A percentile compares a stretch with the other conserved stretches of the same genome.
Conservation (phyloP, 768 basidiomycete genomes). For the Mrakia gelida region DNA sequence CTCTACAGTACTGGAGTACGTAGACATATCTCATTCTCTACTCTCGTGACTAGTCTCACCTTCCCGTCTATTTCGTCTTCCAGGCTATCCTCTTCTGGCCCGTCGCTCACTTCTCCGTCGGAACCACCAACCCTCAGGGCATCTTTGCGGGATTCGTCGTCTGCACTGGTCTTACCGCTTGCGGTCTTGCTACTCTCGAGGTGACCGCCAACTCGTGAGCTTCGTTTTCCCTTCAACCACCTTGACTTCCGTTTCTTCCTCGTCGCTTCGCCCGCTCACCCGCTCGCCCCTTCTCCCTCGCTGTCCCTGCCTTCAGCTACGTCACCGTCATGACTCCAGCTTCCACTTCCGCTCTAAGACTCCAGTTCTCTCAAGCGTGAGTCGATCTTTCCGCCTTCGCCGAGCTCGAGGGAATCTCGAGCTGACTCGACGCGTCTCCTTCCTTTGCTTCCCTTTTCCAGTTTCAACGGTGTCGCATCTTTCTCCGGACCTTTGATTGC, state of each 20-base stretch:
- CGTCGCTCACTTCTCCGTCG: constrained; percentile 55
- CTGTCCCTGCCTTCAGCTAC: constrained; percentile 45
- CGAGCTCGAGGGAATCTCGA: too few species aligned
- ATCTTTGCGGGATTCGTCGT: constrained; percentile 70
- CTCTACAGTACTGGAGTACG: constrained; percentile 51
- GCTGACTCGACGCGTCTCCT: too few species aligned
- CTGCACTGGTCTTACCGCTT: constrained; percentile 52
- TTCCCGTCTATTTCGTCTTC: too few species aligned
- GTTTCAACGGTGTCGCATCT: constrained; percentile 61
- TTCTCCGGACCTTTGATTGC: constrained; percentile 69
- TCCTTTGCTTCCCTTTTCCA: too few species aligned
- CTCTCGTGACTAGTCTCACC: too few species aligned
- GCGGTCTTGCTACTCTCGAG: constrained; percentile 51
- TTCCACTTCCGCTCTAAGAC: constrained; percentile 65
- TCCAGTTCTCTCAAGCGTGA: constrained; percentile 75
- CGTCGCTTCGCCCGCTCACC: too few species aligned
- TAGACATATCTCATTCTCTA: too few species aligned
- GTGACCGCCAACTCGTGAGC: constrained; percentile 65
- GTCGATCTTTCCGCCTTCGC: too few species aligned
- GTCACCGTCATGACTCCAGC: constrained; percentile 54
- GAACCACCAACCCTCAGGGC: constrained; percentile 42
- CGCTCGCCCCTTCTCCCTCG: too few species aligned
- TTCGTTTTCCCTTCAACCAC: too few species aligned
- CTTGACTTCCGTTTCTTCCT: too few species aligned
- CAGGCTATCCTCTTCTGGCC: constrained; percentile 80